A percentile compares a stretch with the other conserved stretches of the same genome.
phyloP scores from a whole-genome alignment of 345 rosid genomes.

The Eutrema japonicum region DNA sequence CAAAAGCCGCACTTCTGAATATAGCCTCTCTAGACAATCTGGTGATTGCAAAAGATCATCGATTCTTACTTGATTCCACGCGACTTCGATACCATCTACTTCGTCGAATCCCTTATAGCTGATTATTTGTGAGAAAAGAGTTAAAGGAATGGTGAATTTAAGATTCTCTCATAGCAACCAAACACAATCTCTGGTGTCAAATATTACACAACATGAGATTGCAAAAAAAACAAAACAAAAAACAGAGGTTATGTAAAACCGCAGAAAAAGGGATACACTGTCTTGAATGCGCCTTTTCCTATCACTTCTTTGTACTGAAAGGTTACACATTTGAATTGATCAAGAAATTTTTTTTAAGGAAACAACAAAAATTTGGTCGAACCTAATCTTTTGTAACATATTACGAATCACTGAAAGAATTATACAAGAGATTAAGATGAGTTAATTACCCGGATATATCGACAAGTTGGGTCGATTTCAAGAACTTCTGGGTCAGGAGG shows the following conservation, averaged over 20 bases:
- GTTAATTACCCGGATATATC: conserved; percentile 58
- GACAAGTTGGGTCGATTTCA: conserved; percentile 68
- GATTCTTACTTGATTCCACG: conserved; percentile 90
- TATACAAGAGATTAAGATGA: background rate
- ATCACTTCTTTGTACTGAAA: conserved; percentile 72
- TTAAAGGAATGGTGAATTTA: conserved; percentile 35
- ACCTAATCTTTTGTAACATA: background rate
- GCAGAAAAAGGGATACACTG: conserved; percentile 60
- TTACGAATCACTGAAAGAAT: background rate
- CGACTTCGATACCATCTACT: conserved; percentile 94
- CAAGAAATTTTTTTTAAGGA: no score
- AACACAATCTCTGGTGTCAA: no score
- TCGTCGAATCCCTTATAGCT: conserved; percentile 97
- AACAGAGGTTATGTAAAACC: background rate
- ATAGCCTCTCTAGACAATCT: conserved; percentile 79
- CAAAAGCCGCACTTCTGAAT: conserved; percentile 89
- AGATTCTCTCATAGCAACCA: conserved; percentile 1
- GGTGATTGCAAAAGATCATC: conserved; percentile 93
- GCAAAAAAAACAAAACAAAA: background rate
- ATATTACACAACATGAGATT: no score
- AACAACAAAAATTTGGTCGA: background rate
- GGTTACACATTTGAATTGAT: conserved; percentile 15
- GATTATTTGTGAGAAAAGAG: conserved; percentile 23
- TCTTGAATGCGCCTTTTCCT: conserved; percentile 85
- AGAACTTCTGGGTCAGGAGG: conserved; percentile 70